Percentiles rank a stretch among this genome's conserved stretches.
phyloP scores from a whole-genome alignment of 768 basidiomycete species.

The Trametes coccinea region DNA sequence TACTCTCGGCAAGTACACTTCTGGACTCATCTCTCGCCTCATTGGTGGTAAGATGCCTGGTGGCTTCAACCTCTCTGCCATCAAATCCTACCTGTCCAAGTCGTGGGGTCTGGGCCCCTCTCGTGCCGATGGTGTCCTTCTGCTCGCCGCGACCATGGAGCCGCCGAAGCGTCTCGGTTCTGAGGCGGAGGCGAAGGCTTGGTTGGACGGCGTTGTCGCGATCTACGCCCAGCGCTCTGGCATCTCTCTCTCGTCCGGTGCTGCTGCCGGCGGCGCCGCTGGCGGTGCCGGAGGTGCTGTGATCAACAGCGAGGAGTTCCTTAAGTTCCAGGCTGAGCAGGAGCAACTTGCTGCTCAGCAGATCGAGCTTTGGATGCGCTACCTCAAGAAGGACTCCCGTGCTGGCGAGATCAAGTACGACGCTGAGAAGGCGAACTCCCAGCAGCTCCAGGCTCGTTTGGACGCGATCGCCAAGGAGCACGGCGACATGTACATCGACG shows the following conservation, averaged over 20 bases:
- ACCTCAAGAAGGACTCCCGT: constrained; percentile 90
- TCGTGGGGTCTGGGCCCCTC: constrained; percentile 93
- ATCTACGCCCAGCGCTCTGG: constrained; percentile 89
- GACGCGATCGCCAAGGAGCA: constrained; percentile 91
- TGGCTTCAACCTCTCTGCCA: constrained; percentile 92
- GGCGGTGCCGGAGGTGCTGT: constrained; percentile 73
- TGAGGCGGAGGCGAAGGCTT: constrained; percentile 90
- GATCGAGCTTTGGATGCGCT: constrained; percentile 95
- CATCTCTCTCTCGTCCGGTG: constrained; percentile 74
- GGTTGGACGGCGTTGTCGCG: constrained; percentile 84
- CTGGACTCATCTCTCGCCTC: constrained; percentile 85
- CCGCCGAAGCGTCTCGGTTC: constrained; percentile 91
- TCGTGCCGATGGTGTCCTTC: constrained; percentile 86
- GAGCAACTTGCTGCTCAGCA: constrained; percentile 90
- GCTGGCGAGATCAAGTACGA: constrained; percentile 90
- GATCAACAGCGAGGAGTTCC: constrained; percentile 98
- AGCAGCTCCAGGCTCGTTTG: constrained; percentile 77
- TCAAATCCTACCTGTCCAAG: constrained; percentile 87
- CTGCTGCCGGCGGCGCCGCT: constrained; percentile 59
- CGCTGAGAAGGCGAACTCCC: constrained; percentile 73
- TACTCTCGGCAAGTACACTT: constrained; percentile 91
- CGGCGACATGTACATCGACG: constrained; percentile 90
- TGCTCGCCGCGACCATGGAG: constrained; percentile 90
- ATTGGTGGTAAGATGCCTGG: constrained; percentile 98
- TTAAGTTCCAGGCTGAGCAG: constrained; percentile 94